phyloP scores from a whole-genome alignment of 345 rosid species.

The Carallia brachiata region DNA sequence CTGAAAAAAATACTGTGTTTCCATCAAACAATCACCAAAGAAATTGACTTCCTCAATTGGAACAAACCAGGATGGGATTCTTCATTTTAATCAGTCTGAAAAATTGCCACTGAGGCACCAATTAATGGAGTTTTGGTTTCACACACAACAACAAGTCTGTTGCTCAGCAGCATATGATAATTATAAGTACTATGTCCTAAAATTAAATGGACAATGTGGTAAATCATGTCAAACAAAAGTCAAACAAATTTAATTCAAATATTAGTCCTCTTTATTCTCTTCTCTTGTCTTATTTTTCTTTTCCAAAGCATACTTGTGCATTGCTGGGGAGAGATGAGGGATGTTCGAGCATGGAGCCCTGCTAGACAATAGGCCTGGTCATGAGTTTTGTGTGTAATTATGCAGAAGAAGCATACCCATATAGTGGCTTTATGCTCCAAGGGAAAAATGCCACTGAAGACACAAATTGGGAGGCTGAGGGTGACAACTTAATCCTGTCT shows the following conservation, averaged over 20 bases:
- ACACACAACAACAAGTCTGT: not conserved
- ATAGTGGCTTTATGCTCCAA: slow-evolving; percentile 95
- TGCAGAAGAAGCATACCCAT: slow-evolving; percentile 52
- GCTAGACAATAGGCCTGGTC: too few relatives aligned
- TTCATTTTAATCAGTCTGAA: not conserved
- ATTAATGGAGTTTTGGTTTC: not conserved
- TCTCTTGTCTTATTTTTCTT: too few relatives aligned
- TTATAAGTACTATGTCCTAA: not conserved
- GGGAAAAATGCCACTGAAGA: slow-evolving; percentile 82
- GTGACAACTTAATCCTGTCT: slow-evolving; percentile 83
- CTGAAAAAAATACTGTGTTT: too few relatives aligned
- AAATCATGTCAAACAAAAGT: not conserved
- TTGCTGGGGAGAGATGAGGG: too few relatives aligned
- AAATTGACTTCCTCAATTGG: too few relatives aligned
- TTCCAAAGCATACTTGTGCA: too few relatives aligned
- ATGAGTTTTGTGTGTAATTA: too few relatives aligned
- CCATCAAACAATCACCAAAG: too few relatives aligned
- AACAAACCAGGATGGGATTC: not conserved
- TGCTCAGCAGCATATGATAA: not conserved
- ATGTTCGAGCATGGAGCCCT: too few relatives aligned
- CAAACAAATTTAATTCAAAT: too few relatives aligned
- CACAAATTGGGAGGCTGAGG: slow-evolving; percentile 91
- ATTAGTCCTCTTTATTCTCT: too few relatives aligned
- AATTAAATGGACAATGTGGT: not conserved
- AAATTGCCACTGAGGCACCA: not conserved